A percentile compares a stretch with the other conserved stretches of the same genome.
phyloP scores from a whole-genome alignment of 176 grass and related monocot species.

The Oryza glumipatula region DNA sequence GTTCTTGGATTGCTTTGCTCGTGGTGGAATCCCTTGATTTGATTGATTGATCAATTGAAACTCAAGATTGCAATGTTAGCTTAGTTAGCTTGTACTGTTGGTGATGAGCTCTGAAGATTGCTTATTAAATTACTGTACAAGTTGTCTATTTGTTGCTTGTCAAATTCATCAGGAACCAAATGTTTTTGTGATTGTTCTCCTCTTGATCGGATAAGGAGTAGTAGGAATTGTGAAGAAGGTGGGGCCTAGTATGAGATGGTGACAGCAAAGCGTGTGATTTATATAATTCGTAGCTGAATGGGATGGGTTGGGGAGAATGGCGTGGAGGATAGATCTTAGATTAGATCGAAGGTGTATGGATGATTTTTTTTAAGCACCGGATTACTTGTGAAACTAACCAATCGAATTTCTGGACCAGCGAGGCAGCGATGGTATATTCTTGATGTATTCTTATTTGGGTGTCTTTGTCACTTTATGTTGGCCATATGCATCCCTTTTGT shows the following conservation, averaged over 20 bases:
- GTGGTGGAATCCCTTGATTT: background rate
- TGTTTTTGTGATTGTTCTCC: background rate
- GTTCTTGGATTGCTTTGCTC: background rate
- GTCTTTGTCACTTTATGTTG: constrained; percentile 40
- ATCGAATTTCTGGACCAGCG: constrained; percentile 23
- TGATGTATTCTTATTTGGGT: constrained; percentile 13
- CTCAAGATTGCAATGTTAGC: background rate
- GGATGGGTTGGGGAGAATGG: constrained; percentile 5
- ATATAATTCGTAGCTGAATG: constrained; percentile 7
- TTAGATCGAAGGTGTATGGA: constrained; percentile 26
- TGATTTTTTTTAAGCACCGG: constrained; percentile 36
- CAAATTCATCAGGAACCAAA: background rate
- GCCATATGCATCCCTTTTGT: constrained; percentile 11
- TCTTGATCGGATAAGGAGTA: constrained; percentile 17
- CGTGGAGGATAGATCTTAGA: constrained; percentile 36
- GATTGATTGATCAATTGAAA: background rate
- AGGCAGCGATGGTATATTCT: constrained; percentile 36
- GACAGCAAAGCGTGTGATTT: constrained; percentile 25
- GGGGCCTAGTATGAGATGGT: constrained; percentile 43
- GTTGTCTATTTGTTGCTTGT: constrained; percentile 28
- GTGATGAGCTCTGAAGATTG: constrained; percentile 24
- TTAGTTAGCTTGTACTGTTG: constrained; percentile 11
- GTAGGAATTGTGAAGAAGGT: constrained; percentile 26
- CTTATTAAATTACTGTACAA: constrained; percentile 33
- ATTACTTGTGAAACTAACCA: constrained; percentile 41